Base-by-base conservation (phyloP, 2,329 filamentous ascomycete genomes). In the Grosmannia clavigera region DNA sequence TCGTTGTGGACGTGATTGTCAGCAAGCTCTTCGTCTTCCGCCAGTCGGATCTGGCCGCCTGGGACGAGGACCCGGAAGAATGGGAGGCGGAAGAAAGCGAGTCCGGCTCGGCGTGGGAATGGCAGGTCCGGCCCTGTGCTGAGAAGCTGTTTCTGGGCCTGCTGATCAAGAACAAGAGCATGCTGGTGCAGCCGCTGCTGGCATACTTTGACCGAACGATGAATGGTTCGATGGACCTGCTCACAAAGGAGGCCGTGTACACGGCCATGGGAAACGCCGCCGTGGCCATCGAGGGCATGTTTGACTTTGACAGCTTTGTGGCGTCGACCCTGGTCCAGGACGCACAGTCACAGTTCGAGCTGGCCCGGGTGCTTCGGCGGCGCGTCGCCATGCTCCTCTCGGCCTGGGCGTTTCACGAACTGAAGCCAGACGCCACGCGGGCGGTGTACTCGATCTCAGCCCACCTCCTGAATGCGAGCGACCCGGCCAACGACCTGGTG, bases 91-190 rank as follows among this genome's bases (percentile, higher is more conserved):
- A 87, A 67, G 91, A 96, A 75, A 90, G 95, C 67, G 88, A 86
- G 62, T 83, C 89, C 61, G 85, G 88, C 43, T 88, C 90, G 66
- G 89, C 88, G 1, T 97, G 88, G 81, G 91, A 97, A 68, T 96
- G 92, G 76, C 89, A 92, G 61, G 86, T 97, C 58, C 85, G 92
- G 38, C 90, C 92, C 2, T 97, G 92, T 69, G 87, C 94, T 0
- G 94, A 99, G 72, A 95, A 92, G 72, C 79, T 99, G 16, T 96
- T 97, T 72, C 79, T 96, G 65, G 92, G 96, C 67, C 81, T 99
- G 22, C 83, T 96, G 62, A 88, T 90, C 63, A 86, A 95, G 74
- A 95, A 90, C 79, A 96, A 94, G 73, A 78, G 86, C 55, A 78
- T 95, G 33, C 81, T 97, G 48, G 82, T 90, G 11, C 82, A 87